Conservation (phyloP, 805 yeast genomes). For the Lachancea meyersii region DNA sequence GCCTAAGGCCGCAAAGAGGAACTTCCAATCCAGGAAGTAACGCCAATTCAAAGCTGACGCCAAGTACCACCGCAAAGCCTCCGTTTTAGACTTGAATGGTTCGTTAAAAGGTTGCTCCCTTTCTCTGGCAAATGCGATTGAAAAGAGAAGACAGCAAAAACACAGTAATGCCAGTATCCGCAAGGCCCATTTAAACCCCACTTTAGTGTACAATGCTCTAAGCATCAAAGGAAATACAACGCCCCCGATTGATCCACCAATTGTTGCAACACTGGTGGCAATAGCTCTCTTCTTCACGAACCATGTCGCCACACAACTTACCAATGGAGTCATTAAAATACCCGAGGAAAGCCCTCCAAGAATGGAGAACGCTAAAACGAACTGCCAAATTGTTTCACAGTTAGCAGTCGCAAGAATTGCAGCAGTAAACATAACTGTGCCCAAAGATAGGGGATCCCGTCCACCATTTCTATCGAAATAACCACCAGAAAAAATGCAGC, state of each 20-base stretch:
- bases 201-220: constrained; percentile 41
- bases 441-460: constrained; percentile 38
- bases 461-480: constrained; percentile 61
- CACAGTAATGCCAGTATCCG: constrained; percentile 47
- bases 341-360: constrained; percentile 56
- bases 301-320: constrained; percentile 63
- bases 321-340: constrained; percentile 52
- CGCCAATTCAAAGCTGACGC: constrained; percentile 30
- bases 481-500: constrained; percentile 51
- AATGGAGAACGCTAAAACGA: constrained; percentile 53
- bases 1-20: constrained; percentile 38
- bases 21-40: constrained; percentile 40
- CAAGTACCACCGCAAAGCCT: constrained; percentile 26
- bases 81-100: constrained; percentile 36
- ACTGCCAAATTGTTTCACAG: constrained; percentile 50
- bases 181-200: constrained; percentile 58
- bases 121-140: constrained; percentile 38
- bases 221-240: constrained; percentile 49
- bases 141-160: constrained; percentile 33
- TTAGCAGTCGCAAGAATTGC: constrained; percentile 55
- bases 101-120: constrained; percentile 29
- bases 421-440: constrained; percentile 41
- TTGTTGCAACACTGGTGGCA: constrained; percentile 45
- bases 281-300: constrained; percentile 52
- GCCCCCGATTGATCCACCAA: constrained; percentile 56